A percentile compares a stretch with the other conserved stretches of the same genome.
phyloP scores from a whole-genome alignment of 2,329 filamentous ascomycete species.

The Penicillium sp. region DNA sequence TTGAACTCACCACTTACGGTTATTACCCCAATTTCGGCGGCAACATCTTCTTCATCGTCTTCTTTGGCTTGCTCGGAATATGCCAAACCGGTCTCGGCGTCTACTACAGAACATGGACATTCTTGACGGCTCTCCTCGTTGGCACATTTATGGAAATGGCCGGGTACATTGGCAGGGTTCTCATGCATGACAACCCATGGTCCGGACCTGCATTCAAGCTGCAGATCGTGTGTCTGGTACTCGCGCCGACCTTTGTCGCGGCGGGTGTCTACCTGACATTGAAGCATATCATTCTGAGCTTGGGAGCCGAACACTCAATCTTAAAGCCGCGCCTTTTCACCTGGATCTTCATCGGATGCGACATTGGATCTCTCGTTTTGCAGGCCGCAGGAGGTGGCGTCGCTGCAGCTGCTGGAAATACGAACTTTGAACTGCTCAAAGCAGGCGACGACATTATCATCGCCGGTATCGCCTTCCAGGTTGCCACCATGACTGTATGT shows the following conservation, averaged over 20 bases:
- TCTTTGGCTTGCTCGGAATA: constrained; percentile 44
- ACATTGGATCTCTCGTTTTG: constrained; percentile 50
- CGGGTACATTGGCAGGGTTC: constrained; percentile 50
- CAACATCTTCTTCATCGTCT: constrained; percentile 46
- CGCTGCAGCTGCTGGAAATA: constrained; percentile 44
- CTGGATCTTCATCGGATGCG: constrained; percentile 53
- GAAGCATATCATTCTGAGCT: constrained; percentile 49
- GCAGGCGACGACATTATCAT: constrained; percentile 50
- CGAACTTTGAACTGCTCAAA: constrained; percentile 32
- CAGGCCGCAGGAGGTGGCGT: constrained; percentile 52
- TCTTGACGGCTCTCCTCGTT: constrained; percentile 42
- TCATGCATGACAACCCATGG: constrained; percentile 49
- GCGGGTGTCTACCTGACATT: constrained; percentile 51
- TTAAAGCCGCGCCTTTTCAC: constrained; percentile 47
- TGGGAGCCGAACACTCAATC: constrained; percentile 44
- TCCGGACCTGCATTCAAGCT: constrained; percentile 43
- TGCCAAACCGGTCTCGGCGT: constrained; percentile 44
- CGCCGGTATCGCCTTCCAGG: constrained; percentile 51
- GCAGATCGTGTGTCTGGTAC: constrained; percentile 49
- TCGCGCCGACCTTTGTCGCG: constrained; percentile 49
- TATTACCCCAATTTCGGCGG: constrained; percentile 47
- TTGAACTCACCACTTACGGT: constrained; percentile 44
- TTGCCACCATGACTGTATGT: constrained; percentile 41
- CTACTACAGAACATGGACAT: constrained; percentile 49
- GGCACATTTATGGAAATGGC: constrained; percentile 46